Base-by-base conservation (phyloP, 352 stramenopile species). In the Phytopythium montanum region DNA sequence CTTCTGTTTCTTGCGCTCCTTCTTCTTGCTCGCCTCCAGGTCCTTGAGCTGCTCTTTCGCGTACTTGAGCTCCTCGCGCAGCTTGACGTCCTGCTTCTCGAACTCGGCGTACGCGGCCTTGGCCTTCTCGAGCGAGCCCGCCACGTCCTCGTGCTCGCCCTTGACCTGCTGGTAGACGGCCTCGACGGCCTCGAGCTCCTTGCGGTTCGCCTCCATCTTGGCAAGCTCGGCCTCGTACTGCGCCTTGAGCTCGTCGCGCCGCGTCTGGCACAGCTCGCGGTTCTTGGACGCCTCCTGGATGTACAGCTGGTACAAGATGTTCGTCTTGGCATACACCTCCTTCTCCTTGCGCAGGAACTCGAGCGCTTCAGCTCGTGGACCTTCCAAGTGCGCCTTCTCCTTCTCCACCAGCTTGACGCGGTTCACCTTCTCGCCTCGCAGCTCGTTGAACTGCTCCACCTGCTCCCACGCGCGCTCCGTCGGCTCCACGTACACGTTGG, bases 351-450 rank as follows among this genome's bases (percentile, higher is more conserved):
- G 73, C 33, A 99, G 60, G 54, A 97, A 97, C 48, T 94, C 85
- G 36, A 99, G 83, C 10, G 97, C 98, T 68, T 99, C 97, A 0
- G 85, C 73, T 41, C 98, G 98, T 12, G 96, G 95, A 0, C 87
- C 92, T 64, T 98, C 90, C 8, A 99, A 79, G 52, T 94, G 88
- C 7, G 97, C 82, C 61, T 94, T 93, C 76, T 99, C 97, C 72
- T 99, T 99, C 66, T 99, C 96, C 9, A 98, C 96, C 6, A 98
- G 92, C 78, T 99, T 99, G 33, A 99, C 95, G 21, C 97, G 95
- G 68, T 99, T 98, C 5, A 99, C 81, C 62, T 98, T 99, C 55
- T 98, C 94, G 12, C 75, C 85, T 26, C 96, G 81, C 16, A 81
- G 56, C 65, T 98, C 95, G 45, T 85, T 97, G 50, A 98, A 86